These are phyloP conservation scores for Pilaira anomala DNA, from an alignment of 192 early-diverging fungal genomes.

Conservation along the genomic window DNA sequence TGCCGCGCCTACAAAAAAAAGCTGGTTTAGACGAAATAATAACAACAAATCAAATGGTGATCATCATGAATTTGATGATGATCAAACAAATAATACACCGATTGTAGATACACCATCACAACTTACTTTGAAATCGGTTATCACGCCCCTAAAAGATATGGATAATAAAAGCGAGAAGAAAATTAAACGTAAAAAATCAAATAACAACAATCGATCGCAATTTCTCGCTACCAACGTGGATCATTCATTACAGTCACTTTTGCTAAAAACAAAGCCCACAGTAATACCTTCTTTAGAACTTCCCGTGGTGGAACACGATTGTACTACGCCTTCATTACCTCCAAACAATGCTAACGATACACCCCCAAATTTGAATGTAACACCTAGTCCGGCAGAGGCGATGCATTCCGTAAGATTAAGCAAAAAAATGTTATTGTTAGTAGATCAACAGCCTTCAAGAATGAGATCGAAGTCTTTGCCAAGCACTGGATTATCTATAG, in stretches of 20 bases:
- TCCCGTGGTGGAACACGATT: too few species aligned
- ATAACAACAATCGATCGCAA: not conserved
- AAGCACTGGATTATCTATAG: not conserved
- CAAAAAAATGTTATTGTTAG: too few species aligned
- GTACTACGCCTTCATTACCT: not conserved
- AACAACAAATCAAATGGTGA: not conserved
- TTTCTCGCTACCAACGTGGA: too few species aligned
- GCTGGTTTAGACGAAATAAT: slow-evolving; percentile 5
- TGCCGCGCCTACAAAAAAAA: not conserved
- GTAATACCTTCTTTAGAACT: not conserved
- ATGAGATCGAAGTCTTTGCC: slow-evolving; percentile 12
- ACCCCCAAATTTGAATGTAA: too few species aligned
- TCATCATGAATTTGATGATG: not conserved
- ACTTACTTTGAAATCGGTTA: slow-evolving; percentile 1
- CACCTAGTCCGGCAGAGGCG: too few species aligned
- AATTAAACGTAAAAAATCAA: not conserved
- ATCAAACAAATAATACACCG: not conserved
- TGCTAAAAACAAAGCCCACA: not conserved
- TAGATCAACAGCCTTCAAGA: too few species aligned
- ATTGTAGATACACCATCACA: slow-evolving; percentile 2
- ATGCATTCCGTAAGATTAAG: too few species aligned
- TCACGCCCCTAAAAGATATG: not conserved
- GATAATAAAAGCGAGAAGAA: not conserved
- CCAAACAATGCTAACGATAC: too few species aligned
- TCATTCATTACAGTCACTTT: too few species aligned